Evolutionary conservation across 2,329 filamentous ascomycete species (phyloP), one percentile per base, ranked within the genome.

Genomic region (Aspergillus sclerotialis): DNA sequence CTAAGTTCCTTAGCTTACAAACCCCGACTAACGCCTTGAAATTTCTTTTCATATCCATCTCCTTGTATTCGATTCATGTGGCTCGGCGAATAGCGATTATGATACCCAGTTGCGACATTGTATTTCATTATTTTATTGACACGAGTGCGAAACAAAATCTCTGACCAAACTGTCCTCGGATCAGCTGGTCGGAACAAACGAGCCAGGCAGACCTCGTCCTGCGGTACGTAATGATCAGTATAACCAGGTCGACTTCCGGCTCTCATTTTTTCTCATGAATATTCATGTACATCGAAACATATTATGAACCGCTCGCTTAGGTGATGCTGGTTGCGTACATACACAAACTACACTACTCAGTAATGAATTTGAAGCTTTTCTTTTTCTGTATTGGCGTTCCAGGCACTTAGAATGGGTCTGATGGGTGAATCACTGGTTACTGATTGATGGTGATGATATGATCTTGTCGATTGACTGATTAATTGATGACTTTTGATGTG

Each of bases 81-180:
- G 48, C 43, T 45, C 48, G 46, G 43, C 50, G 39, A 55, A 52
- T 47, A 52, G 48, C 47, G 50, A 45, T 53, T 60, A 58, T 60
- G 57, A 61, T 61, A 61, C 56, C 57, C 57, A 56, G 41, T 52
- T 52, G 48, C 55, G 46, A 46, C 50, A 51, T 50, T 38, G 45
- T 48, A 42, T 44, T 51, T 48, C 33, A 37, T 48, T 50, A 40
- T 42, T 27, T 46, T 46, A n/a, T n/a, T n/a, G n/a, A n/a, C n/a
- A n/a, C n/a, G n/a, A n/a, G n/a, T n/a, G n/a, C n/a, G n/a, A n/a
- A n/a, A n/a, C n/a, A n/a, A n/a, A n/a, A n/a, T n/a, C n/a, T n/a
- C n/a, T n/a, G n/a, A n/a, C n/a, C n/a, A n/a, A n/a, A n/a, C n/a
- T n/a, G n/a, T n/a, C n/a, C n/a, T n/a, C n/a, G n/a, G n/a, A n/a